A percentile compares a stretch with the other conserved stretches of the same genome.
These are phyloP conservation scores for Simmondsia chinensis DNA, from an alignment of 148 eudicot genomes.

Conservation along the genomic window DNA sequence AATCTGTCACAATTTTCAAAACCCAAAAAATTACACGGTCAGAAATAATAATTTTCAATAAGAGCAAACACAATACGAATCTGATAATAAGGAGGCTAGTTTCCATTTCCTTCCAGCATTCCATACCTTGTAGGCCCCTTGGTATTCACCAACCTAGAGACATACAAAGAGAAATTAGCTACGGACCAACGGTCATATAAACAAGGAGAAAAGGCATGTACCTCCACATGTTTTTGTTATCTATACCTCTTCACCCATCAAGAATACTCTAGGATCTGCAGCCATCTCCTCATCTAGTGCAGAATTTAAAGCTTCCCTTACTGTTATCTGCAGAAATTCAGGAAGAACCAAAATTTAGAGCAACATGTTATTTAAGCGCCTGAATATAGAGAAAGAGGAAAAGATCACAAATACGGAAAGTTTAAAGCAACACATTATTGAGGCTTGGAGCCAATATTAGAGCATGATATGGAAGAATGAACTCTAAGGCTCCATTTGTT, in stretches of 20 bases:
- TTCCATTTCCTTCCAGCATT: too few relatives aligned
- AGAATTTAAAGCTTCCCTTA: slow-evolving; percentile 74
- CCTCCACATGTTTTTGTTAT: not conserved
- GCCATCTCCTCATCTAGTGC: slow-evolving; percentile 89
- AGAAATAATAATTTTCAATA: not conserved
- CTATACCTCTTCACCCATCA: slow-evolving; percentile 87
- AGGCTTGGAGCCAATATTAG: too few relatives aligned
- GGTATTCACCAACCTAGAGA: slow-evolving; percentile 84
- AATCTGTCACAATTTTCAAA: slow-evolving; percentile 23
- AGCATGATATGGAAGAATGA: too few relatives aligned
- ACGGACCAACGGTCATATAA: not conserved
- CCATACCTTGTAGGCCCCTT: slow-evolving; percentile 90
- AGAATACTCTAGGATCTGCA: slow-evolving; percentile 58
- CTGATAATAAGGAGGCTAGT: not conserved
- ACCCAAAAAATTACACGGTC: not conserved
- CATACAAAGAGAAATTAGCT: not conserved
- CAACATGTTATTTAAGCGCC: too few relatives aligned
- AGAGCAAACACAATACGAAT: not conserved
- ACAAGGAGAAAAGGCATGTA: not conserved
- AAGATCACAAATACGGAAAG: too few relatives aligned
- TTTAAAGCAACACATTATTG: too few relatives aligned
- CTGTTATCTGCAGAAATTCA: slow-evolving; percentile 50
- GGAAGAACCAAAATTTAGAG: too few relatives aligned
- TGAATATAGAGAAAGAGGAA: too few relatives aligned
- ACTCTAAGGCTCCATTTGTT: too few relatives aligned